Base-by-base conservation (phyloP, 208 protist species). In the Trypanosomatidae sp. region DNA sequence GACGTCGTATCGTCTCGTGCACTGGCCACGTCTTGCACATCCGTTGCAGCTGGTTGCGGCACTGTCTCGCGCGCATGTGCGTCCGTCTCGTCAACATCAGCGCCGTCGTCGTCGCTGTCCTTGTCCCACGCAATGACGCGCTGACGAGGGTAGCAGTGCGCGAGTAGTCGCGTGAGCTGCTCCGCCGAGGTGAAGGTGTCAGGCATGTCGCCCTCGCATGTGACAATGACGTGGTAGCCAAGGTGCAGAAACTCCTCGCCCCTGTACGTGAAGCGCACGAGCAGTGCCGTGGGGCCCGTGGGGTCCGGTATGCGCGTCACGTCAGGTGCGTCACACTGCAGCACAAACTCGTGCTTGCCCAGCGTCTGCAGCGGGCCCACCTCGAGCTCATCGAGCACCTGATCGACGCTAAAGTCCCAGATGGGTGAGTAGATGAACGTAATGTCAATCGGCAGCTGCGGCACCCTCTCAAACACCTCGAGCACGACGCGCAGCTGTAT, bases 381-480 rank as follows among this genome's bases (percentile, higher is more conserved):
- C 48, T 84, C 80, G 28, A 89, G 63, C 51, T 83, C 75, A 30
- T 89, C 80, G 7, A 89, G 55, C 43, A 69, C 60, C 57, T 89
- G 80, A 28, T 89, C 80, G 0, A 89, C 75, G 6, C 62, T 41
- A 39, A 80, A 80, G 53, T 89, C 80, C 75, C 80, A 89, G n/a
- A 89, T 69, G 1, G 80, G 80, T 0, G 71, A 74, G 74, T 74
- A 89, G n/a, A 48, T 70, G 49, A 85, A 89, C 30, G 60, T 66
- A 3, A 85, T 69, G 41, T 85, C 75, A 13, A 89, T 74, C 6
- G 61, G 3, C 2, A 73, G 51, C 5, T 16, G 15, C 0, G 75
- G 80, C 0, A 61, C 58, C 33, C 59, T 39, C 51, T 82, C 80
- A 42, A 76, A 83, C 15, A 89, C 62, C 22, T 89, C 72, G 15